Evolutionary conservation across 129 eudicot species (phyloP), one percentile per base, ranked within the genome.

Genomic region (Flaveria robusta): DNA sequence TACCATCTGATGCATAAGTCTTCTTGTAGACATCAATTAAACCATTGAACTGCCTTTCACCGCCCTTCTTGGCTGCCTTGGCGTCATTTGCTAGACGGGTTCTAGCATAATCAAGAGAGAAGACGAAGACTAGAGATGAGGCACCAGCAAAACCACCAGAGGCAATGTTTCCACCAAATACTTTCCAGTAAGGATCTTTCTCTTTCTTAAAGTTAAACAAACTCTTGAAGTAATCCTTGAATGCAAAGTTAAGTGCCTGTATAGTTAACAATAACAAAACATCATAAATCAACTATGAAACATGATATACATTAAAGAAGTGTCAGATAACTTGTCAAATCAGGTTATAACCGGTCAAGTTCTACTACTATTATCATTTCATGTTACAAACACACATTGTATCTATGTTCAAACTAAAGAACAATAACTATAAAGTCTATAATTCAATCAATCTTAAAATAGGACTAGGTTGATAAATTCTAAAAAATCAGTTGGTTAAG

Each of bases 81-180:
- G 91, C 86, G 49, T 87, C 91, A 56, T 84, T 87, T 4, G 91
- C 85, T 4, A 86, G 81, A 81, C 88, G 91, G 6, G 88, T 84
- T 70, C 91, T 85, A 19, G 91, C 91, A 76, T 87, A 87, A 63
- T 87, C 88, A 66, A 87, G 70, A 16, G 91, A 87, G 73, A 84
- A 87, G 4, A 87, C 88, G 69, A 87, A 87, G 47, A 86, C 83
- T 42, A 87, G 45, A 23, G 91, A 87, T 14, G 91, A 81, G 55
- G 88, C 91, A 79, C 91, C 88, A 41, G 91, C 91, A 46, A 86
- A 88, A 78, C 91, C 88, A 67, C 91, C 91, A 31, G 91, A 87
- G 7, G 80, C 86, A 24, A 87, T 73, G 82, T 87, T 87, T 10
- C 91, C 91, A 47, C 83, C 91, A 43, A 87, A 87, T 81, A 85